Evolutionary conservation across 805 yeast genomes (phyloP), one percentile per base, ranked within the genome.

Genomic region (Ogataea pini): DNA sequence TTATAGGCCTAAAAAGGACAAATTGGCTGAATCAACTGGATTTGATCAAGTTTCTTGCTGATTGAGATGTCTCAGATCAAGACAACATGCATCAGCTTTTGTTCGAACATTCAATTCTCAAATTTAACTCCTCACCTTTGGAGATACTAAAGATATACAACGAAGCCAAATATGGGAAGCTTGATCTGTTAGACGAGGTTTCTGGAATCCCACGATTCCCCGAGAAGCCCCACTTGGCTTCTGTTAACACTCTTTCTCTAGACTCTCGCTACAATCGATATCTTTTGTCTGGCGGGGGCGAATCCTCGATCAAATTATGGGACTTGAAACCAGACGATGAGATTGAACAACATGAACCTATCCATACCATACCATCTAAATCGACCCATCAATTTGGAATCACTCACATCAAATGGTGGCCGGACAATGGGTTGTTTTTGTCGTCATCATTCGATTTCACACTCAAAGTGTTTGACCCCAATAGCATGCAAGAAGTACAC

Each of bases 381-480:
- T 47, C 54, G 22, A 79, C 75, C 0, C 97, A 91, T 61, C 63
- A 69, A 16, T 89, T 75, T 62, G 96, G 96, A 0, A 73, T 91
- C 0, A 86, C 96, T 0, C 68, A 79, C 13, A 71, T 88, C 0
- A 72, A 76, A 57, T 91, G 97, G 97, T 92, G 96, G 92, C 90
- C 94, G 0, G 97, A 91, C 65, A 80, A 83, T 28, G 97, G 96
- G 1, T 75, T 91, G 83, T 90, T 89, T 69, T 74, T 89, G 16
- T 78, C 89, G 2, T 81, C 89, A 1, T 88, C 96, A 0, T 89
- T 82, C 63, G 97, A 91, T 64, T 80, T 78, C 49, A 77, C 81
- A 0, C 78, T 90, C 18, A 86, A 83, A 52, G 73, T 89, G 1
- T 91, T 96, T 95, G 96, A 89, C 61, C 77, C 96, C 0, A 76